A percentile compares a stretch with the other conserved stretches of the same genome.
phyloP scores from a whole-genome alignment of 2,329 filamentous ascomycete genomes.

The Thelonectria rubi region DNA sequence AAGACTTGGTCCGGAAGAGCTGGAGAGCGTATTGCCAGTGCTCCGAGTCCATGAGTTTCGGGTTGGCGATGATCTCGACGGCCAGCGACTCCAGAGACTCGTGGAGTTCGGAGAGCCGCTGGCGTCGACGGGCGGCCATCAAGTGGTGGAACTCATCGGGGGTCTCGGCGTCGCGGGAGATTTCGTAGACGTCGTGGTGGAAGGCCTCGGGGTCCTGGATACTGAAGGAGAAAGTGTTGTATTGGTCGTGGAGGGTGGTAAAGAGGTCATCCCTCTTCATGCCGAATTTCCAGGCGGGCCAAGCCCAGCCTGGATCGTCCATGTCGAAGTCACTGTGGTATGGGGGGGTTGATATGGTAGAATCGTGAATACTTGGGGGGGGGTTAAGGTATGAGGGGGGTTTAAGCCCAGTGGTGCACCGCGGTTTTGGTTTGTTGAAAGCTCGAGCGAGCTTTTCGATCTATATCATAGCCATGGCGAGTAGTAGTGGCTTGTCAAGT shows the following conservation, averaged over 20 bases:
- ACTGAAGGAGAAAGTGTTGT: constrained; percentile 65
- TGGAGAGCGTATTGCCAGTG: constrained; percentile 68
- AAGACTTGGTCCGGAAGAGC: constrained; percentile 66
- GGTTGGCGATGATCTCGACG: constrained; percentile 69
- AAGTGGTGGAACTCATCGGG: constrained; percentile 63
- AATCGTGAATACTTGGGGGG: constrained; percentile 28
- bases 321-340: constrained; percentile 62
- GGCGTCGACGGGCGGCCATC: constrained; percentile 62
- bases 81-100: constrained; percentile 65
- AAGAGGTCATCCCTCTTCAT: constrained; percentile 68
- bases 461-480: constrained; percentile 43
- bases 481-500: constrained; percentile 13
- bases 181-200: constrained; percentile 68
- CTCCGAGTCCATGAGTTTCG: constrained; percentile 64
- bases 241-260: constrained; percentile 66
- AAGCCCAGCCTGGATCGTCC: constrained; percentile 63
- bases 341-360: constrained; percentile 26
- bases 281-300: constrained; percentile 71
- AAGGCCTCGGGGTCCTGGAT: constrained; percentile 69
- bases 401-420: constrained; percentile 35
- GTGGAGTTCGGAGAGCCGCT: constrained; percentile 64
- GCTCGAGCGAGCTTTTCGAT: constrained; percentile 41
- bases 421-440: constrained; percentile 28
- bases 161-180: constrained; percentile 61
- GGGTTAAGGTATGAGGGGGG: constrained; percentile 35